phyloP scores from a whole-genome alignment of 106 monocot species.

The Allium cepa region DNA sequence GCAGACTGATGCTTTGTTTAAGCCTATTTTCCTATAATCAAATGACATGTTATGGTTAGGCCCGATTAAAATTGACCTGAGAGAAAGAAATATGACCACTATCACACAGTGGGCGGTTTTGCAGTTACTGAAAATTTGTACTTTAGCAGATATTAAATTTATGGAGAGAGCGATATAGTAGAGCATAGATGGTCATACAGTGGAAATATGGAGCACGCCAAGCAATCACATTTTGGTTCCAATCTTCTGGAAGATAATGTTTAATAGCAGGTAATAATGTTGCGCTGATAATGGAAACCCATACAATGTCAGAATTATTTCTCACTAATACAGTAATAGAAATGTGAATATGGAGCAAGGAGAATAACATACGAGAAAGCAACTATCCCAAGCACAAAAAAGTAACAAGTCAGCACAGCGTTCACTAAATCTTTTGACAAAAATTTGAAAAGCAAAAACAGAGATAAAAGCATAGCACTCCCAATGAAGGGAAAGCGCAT shows the following conservation, averaged over 20 bases:
- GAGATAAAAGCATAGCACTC: conserved; percentile 90
- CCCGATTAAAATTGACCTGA: too few relatives aligned
- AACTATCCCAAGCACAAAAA: conserved; percentile 89
- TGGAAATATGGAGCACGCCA: conserved; percentile 66
- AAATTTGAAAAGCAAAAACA: conserved; percentile 95
- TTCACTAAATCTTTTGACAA: conserved; percentile 96
- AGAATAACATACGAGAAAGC: conserved; percentile 64
- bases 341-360: not conserved
- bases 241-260: conserved; percentile 69
- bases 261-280: conserved; percentile 82
- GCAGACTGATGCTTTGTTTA: too few relatives aligned
- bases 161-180: not conserved
- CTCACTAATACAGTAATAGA: not conserved
- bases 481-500: conserved; percentile 97
- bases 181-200: conserved; percentile 37
- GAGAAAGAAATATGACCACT: too few relatives aligned
- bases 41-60: too few relatives aligned
- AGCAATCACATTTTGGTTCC: conserved; percentile 71
- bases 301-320: not conserved
- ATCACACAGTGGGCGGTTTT: too few relatives aligned
- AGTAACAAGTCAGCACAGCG: conserved; percentile 92
- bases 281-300: conserved; percentile 41
- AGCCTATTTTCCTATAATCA: too few relatives aligned
- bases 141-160: too few relatives aligned
- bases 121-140: too few relatives aligned